Evolutionary conservation across 2,329 filamentous ascomycete genomes (phyloP).

Genomic region (Endoconidiophora polonica): DNA sequence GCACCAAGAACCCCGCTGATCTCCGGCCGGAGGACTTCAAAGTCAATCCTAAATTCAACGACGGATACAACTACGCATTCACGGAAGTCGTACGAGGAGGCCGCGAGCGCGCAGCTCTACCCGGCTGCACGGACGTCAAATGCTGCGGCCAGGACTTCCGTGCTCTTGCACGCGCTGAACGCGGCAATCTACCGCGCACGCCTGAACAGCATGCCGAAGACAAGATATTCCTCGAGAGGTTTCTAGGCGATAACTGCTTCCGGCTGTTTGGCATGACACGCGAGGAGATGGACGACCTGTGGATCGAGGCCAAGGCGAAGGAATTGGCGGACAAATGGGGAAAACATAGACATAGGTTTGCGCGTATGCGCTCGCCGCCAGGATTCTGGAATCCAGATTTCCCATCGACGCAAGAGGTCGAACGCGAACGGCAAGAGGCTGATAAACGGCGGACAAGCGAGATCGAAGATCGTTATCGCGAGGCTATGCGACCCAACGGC

Average conservation of each 20-base stretch:
- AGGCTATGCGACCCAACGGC: constrained; percentile 64
- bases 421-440: constrained; percentile 47
- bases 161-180: constrained; percentile 41
- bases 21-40: constrained; percentile 62
- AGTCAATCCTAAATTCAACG: constrained; percentile 56
- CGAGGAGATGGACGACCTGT: constrained; percentile 45
- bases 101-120: constrained; percentile 50
- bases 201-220: constrained; percentile 25
- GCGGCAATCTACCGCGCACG: constrained; percentile 24
- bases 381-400: constrained; percentile 89
- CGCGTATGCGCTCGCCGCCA: constrained; percentile 56
- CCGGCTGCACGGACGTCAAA: constrained; percentile 55
- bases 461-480: constrained; percentile 57
- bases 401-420: constrained; percentile 67
- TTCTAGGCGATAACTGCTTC: constrained; percentile 41
- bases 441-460: constrained; percentile 44
- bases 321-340: constrained; percentile 60
- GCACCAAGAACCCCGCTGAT: constrained; percentile 22
- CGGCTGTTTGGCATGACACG: constrained; percentile 39
- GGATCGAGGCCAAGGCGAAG: constrained; percentile 61
- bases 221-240: constrained; percentile 35
- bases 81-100: constrained; percentile 56
- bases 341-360: constrained; percentile 59
- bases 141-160: constrained; percentile 64
- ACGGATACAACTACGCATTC: constrained; percentile 57